Base-by-base conservation (phyloP, 306 rosid species). In the Vicia villosa region DNA sequence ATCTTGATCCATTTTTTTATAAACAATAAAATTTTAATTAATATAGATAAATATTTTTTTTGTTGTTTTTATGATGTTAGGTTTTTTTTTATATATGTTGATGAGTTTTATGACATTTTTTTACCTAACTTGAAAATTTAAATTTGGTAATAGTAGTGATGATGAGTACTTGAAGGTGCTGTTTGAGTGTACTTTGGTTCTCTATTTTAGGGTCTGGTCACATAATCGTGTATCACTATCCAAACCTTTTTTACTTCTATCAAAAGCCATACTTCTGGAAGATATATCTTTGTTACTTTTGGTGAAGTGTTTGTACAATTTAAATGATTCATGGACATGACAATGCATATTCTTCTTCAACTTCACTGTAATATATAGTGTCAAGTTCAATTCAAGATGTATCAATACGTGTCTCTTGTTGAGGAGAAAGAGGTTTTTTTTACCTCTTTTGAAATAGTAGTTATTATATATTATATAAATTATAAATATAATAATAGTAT, bases 221-320 rank as follows among this genome's bases (percentile, higher is more conserved):
- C 50, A 38, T 38, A 62, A 62, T 62, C 50, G 68, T 62, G 68
- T 40, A 11, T 62, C 32, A 62, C 68, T 5, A 62, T 62, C 68
- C 34, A 19, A 62, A 34, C 68, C 19, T 60, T 62, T 20, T 61
- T 38, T 24, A 32, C 11, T 60, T 62, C 51, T 47, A n/a, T 14
- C 19, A 45, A 16, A 22, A 63, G 4, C 37, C 68, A 63, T 63
- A 63, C 62, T 56, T 50, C 21, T 41, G 7, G 13, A 41, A 63
- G 68, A 40, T 63, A 40, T 63, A 40, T 63, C 50, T 21, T 41
- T 41, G 20, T 41, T 62, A 5, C 67, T 19, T 62, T 41, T n/a
- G n/a, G n/a, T n/a, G n/a, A n/a, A n/a, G n/a, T n/a, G n/a, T n/a
- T n/a, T 38, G 68, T 63, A 63, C 50, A 63, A 20, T 41, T 5